Percentiles rank a stretch among this genome's conserved stretches.
Evolutionary conservation across 306 rosid species (phyloP).

Genomic region (Cucumis cinereus): DNA sequence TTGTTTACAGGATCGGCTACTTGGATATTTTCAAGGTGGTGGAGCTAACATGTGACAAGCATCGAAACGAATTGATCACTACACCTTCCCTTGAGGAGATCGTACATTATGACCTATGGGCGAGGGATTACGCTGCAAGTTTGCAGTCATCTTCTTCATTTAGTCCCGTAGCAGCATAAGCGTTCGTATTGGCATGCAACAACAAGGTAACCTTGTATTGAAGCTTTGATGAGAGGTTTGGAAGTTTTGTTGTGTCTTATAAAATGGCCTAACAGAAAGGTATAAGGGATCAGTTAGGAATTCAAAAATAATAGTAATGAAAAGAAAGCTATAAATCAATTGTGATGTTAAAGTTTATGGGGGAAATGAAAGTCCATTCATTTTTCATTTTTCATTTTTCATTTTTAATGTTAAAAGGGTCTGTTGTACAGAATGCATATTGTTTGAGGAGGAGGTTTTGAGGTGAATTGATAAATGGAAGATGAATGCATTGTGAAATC

Average conservation of each 20-base stretch:
- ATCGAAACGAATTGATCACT: slow-evolving; percentile 43
- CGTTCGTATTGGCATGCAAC: not conserved
- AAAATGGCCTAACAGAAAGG: not conserved
- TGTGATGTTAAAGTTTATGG: not conserved
- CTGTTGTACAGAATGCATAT: not conserved
- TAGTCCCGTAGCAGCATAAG: slow-evolving; percentile 53
- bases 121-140: slow-evolving; percentile 61
- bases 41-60: slow-evolving; percentile 81
- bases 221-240: not conserved
- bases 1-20: slow-evolving; percentile 63
- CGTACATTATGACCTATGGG: slow-evolving; percentile 80
- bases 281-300: not conserved
- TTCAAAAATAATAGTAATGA: no score
- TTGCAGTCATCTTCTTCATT: slow-evolving; percentile 31
- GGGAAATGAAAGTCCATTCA: not conserved
- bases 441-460: not conserved
- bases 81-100: slow-evolving; percentile 93
- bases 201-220: not conserved
- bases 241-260: not conserved
- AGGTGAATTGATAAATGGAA: not conserved
- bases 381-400: not conserved
- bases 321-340: not conserved
- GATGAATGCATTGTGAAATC: not conserved
- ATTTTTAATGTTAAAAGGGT: not conserved
- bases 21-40: slow-evolving; percentile 89